Base-by-base conservation (phyloP, 2,329 filamentous ascomycete genomes). In the Beauveria asiatica region DNA sequence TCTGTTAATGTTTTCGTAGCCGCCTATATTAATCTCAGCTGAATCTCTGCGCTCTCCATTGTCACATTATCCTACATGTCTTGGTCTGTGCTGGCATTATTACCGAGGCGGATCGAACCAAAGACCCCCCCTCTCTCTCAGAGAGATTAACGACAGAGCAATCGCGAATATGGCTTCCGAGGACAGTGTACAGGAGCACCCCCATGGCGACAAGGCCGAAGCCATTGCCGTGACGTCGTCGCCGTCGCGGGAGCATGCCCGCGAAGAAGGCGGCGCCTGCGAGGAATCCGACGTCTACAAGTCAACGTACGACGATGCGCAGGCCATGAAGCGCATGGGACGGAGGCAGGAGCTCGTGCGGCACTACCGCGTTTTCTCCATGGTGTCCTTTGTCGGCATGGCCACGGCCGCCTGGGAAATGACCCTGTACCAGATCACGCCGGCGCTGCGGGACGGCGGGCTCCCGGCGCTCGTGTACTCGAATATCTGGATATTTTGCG, bases 311-410 rank as follows among this genome's bases (percentile, higher is more conserved):
- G 42, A 48, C 9, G 58, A 60, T 13, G 33, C 50, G 33, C 30
- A 42, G 19, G 51, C 50, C 17, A 60, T 60, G 58, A 48, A 33
- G 41, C 58, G 58, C 19, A 60, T 60, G 58, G 58, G 58, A 23
- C 50, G 58, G 5, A 54, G 49, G 9, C 58, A 55, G 51, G 50
- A 60, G 50, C 58, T 60, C 41, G 42, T 60, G 16, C 50, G 58
- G 17, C 58, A 60, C 51, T 60, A 60, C 45, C 58, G 58, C 44
- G 30, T 60, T 42, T 60, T 60, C 44, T 60, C 58, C n/a, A 60
- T 60, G 58, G 58, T 60, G 13, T 60, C 58, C 30, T 60, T 60
- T 44, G 45, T 60, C 21, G 58, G 50, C 42, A 60, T 60, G 50
- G 58, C 58, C 33, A 60, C 58, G 21, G 50, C 58, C 23, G 50